phyloP scores from a whole-genome alignment of 1,284 basidiomycete species.

The Waitea zeae region DNA sequence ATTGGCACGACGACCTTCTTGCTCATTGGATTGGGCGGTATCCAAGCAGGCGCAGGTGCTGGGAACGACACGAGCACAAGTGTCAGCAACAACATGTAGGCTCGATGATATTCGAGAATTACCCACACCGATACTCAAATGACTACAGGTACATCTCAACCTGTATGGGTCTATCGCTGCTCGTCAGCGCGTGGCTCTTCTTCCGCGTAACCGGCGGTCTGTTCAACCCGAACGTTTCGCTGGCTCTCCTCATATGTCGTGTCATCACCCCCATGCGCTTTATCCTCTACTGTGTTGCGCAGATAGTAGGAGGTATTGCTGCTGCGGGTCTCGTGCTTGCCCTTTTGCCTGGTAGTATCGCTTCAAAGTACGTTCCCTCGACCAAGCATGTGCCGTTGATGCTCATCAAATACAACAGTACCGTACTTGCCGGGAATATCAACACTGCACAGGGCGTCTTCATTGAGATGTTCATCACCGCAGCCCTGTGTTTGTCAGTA shows the following conservation, averaged over 20 bases:
- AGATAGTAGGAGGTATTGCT: constrained; percentile 43
- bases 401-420: too few relatives aligned
- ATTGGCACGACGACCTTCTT: constrained; percentile 31
- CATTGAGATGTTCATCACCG: constrained; percentile 59
- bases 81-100: too few relatives aligned
- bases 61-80: too few relatives aligned
- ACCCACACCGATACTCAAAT: too few relatives aligned
- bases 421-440: constrained; percentile 22
- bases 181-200: constrained; percentile 59
- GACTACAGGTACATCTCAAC: constrained; percentile 39
- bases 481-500: constrained; percentile 37
- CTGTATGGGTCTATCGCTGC: constrained; percentile 47
- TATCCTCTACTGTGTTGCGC: constrained; percentile 42
- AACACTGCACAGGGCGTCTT: constrained; percentile 43
- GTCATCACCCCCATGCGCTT: constrained; percentile 43
- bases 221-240: constrained; percentile 56
- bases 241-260: constrained; percentile 43
- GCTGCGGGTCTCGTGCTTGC: constrained; percentile 43
- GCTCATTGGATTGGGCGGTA: constrained; percentile 31
- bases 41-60: constrained; percentile 24
- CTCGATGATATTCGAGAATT: too few relatives aligned
- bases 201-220: constrained; percentile 54
- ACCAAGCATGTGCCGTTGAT: too few relatives aligned
- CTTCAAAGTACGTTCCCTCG: constrained; percentile 30
- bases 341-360: constrained; percentile 41